Conservation (phyloP, 2,329 filamentous ascomycete species). For the Karstenula rhodostoma region DNA sequence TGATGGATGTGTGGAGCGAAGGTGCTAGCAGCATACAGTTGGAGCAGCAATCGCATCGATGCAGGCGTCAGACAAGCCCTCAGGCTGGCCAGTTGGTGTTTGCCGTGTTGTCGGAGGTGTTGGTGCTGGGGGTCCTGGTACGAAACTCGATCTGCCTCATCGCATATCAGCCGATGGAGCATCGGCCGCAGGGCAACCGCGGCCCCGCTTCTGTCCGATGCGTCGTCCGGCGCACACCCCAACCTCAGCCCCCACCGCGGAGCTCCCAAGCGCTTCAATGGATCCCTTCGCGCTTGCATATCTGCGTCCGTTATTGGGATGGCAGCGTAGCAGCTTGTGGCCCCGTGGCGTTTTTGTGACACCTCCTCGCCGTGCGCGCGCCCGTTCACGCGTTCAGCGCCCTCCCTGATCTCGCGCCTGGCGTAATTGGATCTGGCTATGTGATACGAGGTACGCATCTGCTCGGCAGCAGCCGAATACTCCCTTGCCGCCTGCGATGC, state of each 20-base stretch:
- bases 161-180: constrained; percentile 24
- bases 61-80: neutral
- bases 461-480: constrained; percentile 39
- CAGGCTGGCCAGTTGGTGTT: constrained; percentile 5
- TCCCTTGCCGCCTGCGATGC: constrained; percentile 41
- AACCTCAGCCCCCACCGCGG: neutral
- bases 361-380: constrained; percentile 33
- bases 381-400: constrained; percentile 37
- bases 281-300: constrained; percentile 26
- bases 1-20: neutral
- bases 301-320: constrained; percentile 29
- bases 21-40: neutral
- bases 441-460: constrained; percentile 33
- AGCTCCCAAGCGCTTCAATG: constrained; percentile 18
- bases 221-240: constrained; percentile 13
- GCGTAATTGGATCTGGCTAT: constrained; percentile 31
- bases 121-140: constrained; percentile 14
- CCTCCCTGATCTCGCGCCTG: constrained; percentile 39
- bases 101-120: constrained; percentile 9
- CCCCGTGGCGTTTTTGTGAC: constrained; percentile 40
- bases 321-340: constrained; percentile 47
- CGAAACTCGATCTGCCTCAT: constrained; percentile 32
- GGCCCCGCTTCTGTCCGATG: constrained; percentile 7
- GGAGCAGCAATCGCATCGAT: constrained; percentile 9
- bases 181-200: constrained; percentile 23